Conservation (phyloP, 2,329 filamentous ascomycete genomes). For the Botrytis elliptica region DNA sequence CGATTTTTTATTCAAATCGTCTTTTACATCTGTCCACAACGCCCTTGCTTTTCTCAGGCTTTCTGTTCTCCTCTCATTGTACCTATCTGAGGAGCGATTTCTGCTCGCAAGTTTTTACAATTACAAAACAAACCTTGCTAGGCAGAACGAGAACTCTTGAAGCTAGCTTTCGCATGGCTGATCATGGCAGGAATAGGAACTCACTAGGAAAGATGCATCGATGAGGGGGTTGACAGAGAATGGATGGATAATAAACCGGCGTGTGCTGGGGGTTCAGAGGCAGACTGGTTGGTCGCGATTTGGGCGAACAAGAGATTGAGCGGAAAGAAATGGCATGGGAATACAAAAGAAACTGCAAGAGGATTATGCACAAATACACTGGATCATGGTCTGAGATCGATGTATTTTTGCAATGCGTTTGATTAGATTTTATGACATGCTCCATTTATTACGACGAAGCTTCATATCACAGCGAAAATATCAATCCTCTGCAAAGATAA, state of each 20-base stretch:
- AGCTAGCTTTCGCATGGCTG: not conserved
- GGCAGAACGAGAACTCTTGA: not conserved
- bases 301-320: not conserved
- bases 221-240: not conserved
- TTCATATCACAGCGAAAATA: constrained; percentile 1
- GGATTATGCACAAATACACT: constrained; percentile 7
- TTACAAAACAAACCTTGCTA: not conserved
- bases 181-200: not conserved
- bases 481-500: constrained; percentile 15
- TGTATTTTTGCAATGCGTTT: constrained; percentile 8
- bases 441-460: constrained; percentile 9
- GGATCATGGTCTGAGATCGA: not conserved
- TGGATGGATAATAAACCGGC: not conserved
- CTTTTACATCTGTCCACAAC: not conserved
- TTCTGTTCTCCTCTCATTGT: too few species aligned
- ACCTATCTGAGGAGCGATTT: too few species aligned
- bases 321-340: not conserved
- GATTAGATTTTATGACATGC: constrained; percentile 12
- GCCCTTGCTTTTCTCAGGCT: too few species aligned
- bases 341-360: not conserved
- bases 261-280: not conserved
- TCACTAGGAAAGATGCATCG: not conserved
- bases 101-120: not conserved
- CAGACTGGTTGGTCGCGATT: not conserved
- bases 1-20: not conserved